A percentile compares a stretch with the other conserved stretches of the same genome.
phyloP scores from a whole-genome alignment of 805 yeast species.

The Wickerhamomyces sydowiorum region DNA sequence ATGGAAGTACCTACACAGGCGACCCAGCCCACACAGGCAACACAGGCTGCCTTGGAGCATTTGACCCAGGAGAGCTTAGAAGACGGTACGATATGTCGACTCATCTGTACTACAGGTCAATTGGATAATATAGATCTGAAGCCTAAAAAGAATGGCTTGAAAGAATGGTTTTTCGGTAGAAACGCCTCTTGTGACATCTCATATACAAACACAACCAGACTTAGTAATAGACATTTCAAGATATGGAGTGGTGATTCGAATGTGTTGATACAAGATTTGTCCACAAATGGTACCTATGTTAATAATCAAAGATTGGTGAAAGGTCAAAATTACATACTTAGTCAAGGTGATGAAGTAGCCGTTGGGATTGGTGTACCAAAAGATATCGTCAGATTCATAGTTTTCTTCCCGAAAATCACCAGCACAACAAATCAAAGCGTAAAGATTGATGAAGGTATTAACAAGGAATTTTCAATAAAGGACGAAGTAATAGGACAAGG shows the following conservation, averaged over 20 bases:
- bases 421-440: conserved; percentile 11
- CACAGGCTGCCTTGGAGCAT: conserved; percentile 34
- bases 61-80: conserved; percentile 33
- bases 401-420: conserved; percentile 27
- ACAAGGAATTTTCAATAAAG: conserved; percentile 66
- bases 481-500: conserved; percentile 93
- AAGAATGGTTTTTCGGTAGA: conserved; percentile 73
- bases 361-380: conserved; percentile 81
- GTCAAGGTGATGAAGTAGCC: conserved; percentile 90
- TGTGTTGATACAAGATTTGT: conserved; percentile 49
- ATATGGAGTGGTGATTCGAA: conserved; percentile 60
- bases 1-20: conserved; percentile 34
- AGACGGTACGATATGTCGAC: conserved; percentile 42
- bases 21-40: conserved; percentile 34
- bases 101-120: conserved; percentile 58
- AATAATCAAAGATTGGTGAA: conserved; percentile 70
- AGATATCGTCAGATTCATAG: conserved; percentile 52
- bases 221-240: conserved; percentile 71
- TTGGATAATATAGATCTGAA: conserved; percentile 40
- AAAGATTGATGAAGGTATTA: conserved; percentile 39
- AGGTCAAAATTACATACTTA: conserved; percentile 71
- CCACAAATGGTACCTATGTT: conserved; percentile 91
- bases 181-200: conserved; percentile 58
- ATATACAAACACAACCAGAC: conserved; percentile 52
- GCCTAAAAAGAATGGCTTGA: conserved; percentile 27